Conservation (phyloP, 176 grass and related monocot genomes). For the Phragmites australis region DNA sequence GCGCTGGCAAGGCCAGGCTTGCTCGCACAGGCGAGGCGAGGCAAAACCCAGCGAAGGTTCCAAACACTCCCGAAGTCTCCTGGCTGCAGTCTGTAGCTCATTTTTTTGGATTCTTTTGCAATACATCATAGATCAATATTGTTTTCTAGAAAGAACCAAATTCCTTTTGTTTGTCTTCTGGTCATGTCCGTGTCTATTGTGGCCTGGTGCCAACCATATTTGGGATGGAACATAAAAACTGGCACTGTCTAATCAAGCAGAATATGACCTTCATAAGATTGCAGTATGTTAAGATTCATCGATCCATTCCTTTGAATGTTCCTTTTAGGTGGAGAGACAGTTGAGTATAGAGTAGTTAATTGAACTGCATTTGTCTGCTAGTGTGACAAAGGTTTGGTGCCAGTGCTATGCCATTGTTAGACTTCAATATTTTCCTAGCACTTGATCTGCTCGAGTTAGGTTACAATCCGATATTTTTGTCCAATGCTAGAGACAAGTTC, state of each 20-base stretch:
- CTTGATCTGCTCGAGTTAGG: neutral
- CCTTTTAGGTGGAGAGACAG: neutral
- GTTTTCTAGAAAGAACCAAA: conserved; percentile 18
- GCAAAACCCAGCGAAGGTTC: too few species aligned
- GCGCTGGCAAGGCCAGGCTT: too few species aligned
- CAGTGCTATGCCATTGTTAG: neutral
- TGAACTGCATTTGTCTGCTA: neutral
- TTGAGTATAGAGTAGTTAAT: neutral
- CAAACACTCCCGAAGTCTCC: conserved; percentile 38
- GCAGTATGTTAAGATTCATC: neutral
- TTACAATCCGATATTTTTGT: neutral
- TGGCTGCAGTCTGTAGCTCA: conserved; percentile 46
- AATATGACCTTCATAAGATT: neutral
- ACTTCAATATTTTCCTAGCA: conserved; percentile 5
- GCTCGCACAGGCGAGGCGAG: too few species aligned
- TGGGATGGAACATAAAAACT: neutral
- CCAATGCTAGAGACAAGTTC: conserved; percentile 10
- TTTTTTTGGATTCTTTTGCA: neutral
- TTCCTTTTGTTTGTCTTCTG: conserved; percentile 2
- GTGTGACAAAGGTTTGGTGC: neutral
- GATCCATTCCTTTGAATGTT: too few species aligned
- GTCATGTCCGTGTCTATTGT: neutral
- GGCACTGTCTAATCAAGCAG: neutral
- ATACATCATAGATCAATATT: neutral
- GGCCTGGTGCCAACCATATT: neutral